These are phyloP conservation scores for Globisporangium recalcitrans DNA, from an alignment of 352 stramenopile species.

Conservation along the genomic window DNA sequence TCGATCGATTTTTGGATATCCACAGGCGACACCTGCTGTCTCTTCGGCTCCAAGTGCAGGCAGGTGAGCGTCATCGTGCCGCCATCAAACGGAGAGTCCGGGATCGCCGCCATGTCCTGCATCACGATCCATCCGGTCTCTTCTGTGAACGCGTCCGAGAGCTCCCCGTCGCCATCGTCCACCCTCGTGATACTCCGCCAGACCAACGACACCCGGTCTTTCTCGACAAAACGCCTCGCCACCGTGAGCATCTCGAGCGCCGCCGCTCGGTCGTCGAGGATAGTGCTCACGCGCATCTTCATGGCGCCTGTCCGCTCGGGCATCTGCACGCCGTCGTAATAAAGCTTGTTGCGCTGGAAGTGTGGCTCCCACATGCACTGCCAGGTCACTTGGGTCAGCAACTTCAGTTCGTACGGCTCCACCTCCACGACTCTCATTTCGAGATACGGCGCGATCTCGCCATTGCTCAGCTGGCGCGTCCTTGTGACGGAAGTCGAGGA, in stretches of 20 bases:
- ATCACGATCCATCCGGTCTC: slow-evolving; percentile 7
- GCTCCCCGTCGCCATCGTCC: background rate
- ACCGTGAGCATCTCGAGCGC: slow-evolving; percentile 1
- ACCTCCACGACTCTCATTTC: background rate
- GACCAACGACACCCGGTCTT: background rate
- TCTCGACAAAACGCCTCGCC: slow-evolving; percentile 2
- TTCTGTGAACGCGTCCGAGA: slow-evolving; percentile 1
- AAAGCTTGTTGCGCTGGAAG: background rate
- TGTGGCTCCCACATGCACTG: background rate
- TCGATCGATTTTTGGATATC: background rate
- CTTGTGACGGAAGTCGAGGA: background rate
- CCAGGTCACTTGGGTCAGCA: slow-evolving; percentile 2
- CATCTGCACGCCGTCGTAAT: background rate
- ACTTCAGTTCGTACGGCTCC: background rate
- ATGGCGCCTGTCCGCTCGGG: background rate
- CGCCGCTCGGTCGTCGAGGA: background rate
- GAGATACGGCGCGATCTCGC: background rate
- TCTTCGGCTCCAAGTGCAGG: slow-evolving; percentile 4
- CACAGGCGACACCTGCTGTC: background rate
- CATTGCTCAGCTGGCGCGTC: background rate
- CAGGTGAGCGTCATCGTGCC: slow-evolving; percentile 4
- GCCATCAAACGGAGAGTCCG: background rate
- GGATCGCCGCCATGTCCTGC: background rate
- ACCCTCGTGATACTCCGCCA: background rate
- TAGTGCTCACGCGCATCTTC: background rate